Conservation (phyloP, 495 filamentous ascomycete genomes). For the Lasiosphaeria ovina region DNA sequence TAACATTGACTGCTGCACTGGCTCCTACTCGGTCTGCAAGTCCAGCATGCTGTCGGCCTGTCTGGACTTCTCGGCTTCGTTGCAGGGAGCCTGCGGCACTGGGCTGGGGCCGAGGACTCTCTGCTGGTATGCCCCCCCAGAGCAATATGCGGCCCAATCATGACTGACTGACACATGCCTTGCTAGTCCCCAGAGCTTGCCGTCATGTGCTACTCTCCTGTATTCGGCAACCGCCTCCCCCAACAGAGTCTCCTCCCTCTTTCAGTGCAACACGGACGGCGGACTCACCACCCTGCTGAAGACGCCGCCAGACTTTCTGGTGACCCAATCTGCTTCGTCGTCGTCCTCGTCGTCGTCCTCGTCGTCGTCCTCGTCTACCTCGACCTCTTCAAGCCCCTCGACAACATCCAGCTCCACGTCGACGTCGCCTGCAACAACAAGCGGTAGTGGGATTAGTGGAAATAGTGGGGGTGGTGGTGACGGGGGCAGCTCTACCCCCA, state of each 20-base stretch:
- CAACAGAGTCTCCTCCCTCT: conserved; percentile 15
- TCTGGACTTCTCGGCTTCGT: conserved; percentile 14
- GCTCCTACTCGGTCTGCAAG: conserved; percentile 11
- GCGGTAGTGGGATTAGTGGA: neutral
- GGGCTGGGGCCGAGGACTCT: conserved; percentile 10
- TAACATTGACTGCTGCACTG: conserved; percentile 20
- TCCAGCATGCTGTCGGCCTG: conserved; percentile 17
- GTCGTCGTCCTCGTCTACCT: neutral
- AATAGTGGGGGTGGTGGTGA: neutral
- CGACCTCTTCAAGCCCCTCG: neutral
- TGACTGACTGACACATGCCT: neutral
- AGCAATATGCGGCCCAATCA: neutral
- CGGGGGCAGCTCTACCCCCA: conserved; percentile 11
- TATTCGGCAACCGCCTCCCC: conserved; percentile 13
- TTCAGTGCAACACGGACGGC: conserved; percentile 6
- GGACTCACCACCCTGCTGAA: conserved; percentile 11
- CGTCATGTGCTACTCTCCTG: conserved; percentile 10
- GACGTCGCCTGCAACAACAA: neutral
- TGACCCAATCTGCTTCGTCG: neutral
- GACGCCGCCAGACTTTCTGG: conserved; percentile 4
- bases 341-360: neutral
- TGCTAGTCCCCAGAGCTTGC: conserved; percentile 11
- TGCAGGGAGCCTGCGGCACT: conserved; percentile 1
- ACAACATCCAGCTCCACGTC: neutral
- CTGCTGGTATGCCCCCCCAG: conserved; percentile 12